These are phyloP conservation scores for Henningerozyma blattae DNA, from an alignment of 805 yeast species.

Conservation along the genomic window DNA sequence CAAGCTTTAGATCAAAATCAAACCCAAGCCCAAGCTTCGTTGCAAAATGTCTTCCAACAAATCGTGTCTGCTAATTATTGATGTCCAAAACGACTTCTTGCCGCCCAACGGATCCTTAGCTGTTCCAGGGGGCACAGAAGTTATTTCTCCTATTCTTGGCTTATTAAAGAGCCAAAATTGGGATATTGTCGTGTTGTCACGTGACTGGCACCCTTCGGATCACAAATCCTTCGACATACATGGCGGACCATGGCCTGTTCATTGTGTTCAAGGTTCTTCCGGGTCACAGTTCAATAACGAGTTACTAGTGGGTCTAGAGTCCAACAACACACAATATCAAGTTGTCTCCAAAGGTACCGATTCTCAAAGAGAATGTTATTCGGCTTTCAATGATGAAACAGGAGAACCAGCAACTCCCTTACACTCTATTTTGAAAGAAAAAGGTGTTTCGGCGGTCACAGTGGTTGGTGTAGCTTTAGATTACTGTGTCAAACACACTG, in stretches of 20 bases:
- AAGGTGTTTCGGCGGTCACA: slow-evolving; percentile 46
- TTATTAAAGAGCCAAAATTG: slow-evolving; percentile 36
- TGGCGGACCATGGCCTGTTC: slow-evolving; percentile 66
- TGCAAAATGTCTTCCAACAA: too few species aligned
- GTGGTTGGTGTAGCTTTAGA: slow-evolving; percentile 82
- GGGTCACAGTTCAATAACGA: slow-evolving; percentile 47
- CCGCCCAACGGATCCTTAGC: slow-evolving; percentile 73
- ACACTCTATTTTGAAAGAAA: slow-evolving; percentile 31
- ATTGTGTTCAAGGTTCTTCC: slow-evolving; percentile 60
- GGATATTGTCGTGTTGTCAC: slow-evolving; percentile 57
- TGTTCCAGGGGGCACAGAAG: slow-evolving; percentile 47
- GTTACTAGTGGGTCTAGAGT: slow-evolving; percentile 1
- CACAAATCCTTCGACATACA: slow-evolving; percentile 78
- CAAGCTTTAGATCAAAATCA: too few species aligned
- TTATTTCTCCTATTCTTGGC: slow-evolving; percentile 40
- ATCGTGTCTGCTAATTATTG: slow-evolving; percentile 66
- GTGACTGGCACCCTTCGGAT: slow-evolving; percentile 79
- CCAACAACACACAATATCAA: slow-evolving; percentile 15
- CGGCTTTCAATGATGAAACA: slow-evolving; percentile 80
- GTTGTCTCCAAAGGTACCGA: slow-evolving; percentile 62
- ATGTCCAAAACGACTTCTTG: slow-evolving; percentile 77
- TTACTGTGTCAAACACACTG: slow-evolving; percentile 71
- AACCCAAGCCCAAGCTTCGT: too few species aligned
- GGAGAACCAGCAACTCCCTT: slow-evolving; percentile 57
- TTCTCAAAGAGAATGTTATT: slow-evolving; percentile 70